Conservation (phyloP, 768 basidiomycete genomes). For the Suillus paluster region DNA sequence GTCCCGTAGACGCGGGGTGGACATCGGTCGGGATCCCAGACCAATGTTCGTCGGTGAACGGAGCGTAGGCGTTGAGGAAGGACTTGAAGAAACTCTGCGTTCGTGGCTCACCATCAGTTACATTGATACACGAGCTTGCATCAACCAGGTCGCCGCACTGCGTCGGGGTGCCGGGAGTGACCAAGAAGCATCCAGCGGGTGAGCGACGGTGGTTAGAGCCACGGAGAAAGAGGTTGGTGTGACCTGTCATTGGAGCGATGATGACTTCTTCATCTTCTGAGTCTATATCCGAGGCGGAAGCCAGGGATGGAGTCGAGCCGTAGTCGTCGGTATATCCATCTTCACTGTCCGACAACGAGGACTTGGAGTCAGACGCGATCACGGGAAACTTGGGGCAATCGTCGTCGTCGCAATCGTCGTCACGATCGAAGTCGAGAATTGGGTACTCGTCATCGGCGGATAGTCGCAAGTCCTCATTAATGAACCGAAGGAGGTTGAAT, state of each 20-base stretch:
- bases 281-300: neutral
- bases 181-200: slow-evolving; percentile 1
- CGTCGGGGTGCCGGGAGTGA: neutral
- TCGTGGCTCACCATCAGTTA: neutral
- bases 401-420: neutral
- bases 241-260: neutral
- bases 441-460: neutral
- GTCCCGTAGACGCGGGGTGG: neutral
- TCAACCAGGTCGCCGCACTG: neutral
- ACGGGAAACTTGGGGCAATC: neutral
- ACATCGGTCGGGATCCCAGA: neutral
- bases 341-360: neutral
- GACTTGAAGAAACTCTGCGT: neutral
- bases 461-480: neutral
- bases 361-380: neutral
- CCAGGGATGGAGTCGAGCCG: neutral
- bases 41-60: slow-evolving; percentile 1
- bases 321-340: neutral
- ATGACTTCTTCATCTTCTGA: neutral
- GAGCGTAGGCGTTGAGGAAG: neutral
- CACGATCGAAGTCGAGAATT: neutral
- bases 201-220: neutral
- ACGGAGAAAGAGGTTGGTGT: neutral
- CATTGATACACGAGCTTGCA: neutral
- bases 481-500: neutral